Percentiles rank a stretch among this genome's conserved stretches.
phyloP scores from a whole-genome alignment of 805 yeast genomes.

The Scheffersomyces lignosus region DNA sequence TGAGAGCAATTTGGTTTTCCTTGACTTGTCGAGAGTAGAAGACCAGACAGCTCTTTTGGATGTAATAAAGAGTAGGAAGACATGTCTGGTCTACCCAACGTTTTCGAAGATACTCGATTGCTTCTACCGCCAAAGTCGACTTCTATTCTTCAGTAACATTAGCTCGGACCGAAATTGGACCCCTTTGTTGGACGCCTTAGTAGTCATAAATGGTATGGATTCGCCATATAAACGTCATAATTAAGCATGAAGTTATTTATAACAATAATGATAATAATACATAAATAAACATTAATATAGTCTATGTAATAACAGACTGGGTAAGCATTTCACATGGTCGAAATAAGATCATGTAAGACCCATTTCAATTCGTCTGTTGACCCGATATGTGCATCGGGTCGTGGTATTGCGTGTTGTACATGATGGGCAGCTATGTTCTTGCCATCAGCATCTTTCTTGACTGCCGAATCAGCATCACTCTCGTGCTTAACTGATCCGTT shows the following conservation, averaged over 20 bases:
- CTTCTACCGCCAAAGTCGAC: conserved; percentile 29
- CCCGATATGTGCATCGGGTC: conserved; percentile 45
- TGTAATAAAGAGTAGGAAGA: too few species aligned
- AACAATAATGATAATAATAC: conserved; percentile 3
- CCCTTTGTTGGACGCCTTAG: conserved; percentile 13
- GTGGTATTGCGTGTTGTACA: conserved; percentile 7
- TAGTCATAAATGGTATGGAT: conserved; percentile 9
- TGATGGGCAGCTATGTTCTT: conserved; percentile 1
- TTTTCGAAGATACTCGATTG: conserved; percentile 5
- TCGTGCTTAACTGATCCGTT: conserved; percentile 4
- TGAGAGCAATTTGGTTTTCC: conserved; percentile 12
- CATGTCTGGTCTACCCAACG: neutral
- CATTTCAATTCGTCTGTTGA: conserved; percentile 68
- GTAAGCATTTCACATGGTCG: conserved; percentile 26
- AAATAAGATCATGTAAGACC: conserved; percentile 67
- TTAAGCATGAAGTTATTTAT: conserved; percentile 1
- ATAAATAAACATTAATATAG: neutral
- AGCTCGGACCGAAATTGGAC: conserved; percentile 11
- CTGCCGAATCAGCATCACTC: conserved; percentile 3
- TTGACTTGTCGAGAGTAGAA: conserved; percentile 10
- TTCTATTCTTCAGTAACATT: conserved; percentile 30
- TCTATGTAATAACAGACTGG: conserved; percentile 2
- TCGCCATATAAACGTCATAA: conserved; percentile 14
- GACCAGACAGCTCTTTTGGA: conserved; percentile 5
- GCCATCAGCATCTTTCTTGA: conserved; percentile 2